These are phyloP conservation scores for Geotrichum candidum DNA, from an alignment of 1,139 yeast genomes.

Conservation along the genomic window DNA sequence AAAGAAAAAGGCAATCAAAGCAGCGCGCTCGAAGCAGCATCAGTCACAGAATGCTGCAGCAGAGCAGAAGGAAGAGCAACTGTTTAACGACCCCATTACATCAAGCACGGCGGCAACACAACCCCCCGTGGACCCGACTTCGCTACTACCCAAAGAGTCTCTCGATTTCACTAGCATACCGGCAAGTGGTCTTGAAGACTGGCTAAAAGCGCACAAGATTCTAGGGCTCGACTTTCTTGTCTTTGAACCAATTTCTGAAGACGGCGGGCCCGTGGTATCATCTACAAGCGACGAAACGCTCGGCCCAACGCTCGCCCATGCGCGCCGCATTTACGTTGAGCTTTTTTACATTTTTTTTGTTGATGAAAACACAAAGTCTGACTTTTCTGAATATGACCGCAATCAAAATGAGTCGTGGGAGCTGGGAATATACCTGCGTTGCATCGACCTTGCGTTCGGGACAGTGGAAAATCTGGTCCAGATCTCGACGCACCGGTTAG, in stretches of 20 bases:
- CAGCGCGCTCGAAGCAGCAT: not conserved
- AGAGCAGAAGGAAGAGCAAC: not conserved
- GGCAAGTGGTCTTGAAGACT: not conserved
- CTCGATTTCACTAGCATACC: not conserved
- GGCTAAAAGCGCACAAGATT: slow-evolving; percentile 10
- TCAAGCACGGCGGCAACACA: not conserved
- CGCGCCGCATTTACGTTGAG: slow-evolving; percentile 7
- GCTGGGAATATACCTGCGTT: not conserved
- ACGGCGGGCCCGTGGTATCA: not conserved
- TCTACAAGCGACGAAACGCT: not conserved
- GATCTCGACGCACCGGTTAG: not conserved
- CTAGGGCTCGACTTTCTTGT: slow-evolving; percentile 3
- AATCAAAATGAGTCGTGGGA: not conserved
- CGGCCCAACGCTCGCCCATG: slow-evolving; percentile 5
- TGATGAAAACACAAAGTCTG: not conserved
- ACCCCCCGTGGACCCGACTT: not conserved
- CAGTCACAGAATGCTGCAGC: not conserved
- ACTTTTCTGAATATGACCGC: not conserved
- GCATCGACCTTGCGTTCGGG: slow-evolving; percentile 8
- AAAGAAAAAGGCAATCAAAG: slow-evolving; percentile 5
- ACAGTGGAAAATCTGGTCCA: slow-evolving; percentile 3
- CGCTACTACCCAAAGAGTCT: not conserved
- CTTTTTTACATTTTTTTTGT: slow-evolving; percentile 14
- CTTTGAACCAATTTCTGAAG: not conserved
- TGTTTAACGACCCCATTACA: not conserved